Conservation (phyloP, 805 yeast species). For the Nakazawaea wyomingensis region DNA sequence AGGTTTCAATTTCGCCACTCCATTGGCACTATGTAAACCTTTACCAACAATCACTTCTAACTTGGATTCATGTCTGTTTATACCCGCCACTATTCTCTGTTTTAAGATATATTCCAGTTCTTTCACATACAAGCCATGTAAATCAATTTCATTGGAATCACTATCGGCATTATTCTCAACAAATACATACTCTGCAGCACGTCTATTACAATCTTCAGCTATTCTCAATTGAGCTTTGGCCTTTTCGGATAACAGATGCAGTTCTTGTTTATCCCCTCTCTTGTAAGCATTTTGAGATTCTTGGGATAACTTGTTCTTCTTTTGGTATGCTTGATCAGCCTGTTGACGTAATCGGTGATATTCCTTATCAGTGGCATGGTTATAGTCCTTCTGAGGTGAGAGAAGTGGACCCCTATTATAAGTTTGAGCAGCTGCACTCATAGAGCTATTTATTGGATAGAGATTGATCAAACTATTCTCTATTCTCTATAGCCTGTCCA, state of each 20-base stretch:
- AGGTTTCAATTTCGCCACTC: slow-evolving; percentile 84
- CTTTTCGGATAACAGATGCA: slow-evolving; percentile 66
- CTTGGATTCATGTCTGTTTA: slow-evolving; percentile 51
- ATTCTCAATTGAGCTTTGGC: slow-evolving; percentile 54
- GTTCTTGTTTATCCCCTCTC: slow-evolving; percentile 65
- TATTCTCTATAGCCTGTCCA: no score
- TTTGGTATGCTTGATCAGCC: slow-evolving; percentile 64
- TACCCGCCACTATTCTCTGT: slow-evolving; percentile 64
- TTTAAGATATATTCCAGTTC: slow-evolving; percentile 81
- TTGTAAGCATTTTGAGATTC: slow-evolving; percentile 77
- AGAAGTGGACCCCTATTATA: slow-evolving; percentile 22
- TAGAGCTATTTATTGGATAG: not conserved
- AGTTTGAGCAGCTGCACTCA: slow-evolving; percentile 22
- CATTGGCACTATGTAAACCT: slow-evolving; percentile 77
- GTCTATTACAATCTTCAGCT: slow-evolving; percentile 65
- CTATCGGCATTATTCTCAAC: slow-evolving; percentile 84
- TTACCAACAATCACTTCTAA: slow-evolving; percentile 89
- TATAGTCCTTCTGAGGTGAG: slow-evolving; percentile 47
- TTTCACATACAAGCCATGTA: slow-evolving; percentile 86
- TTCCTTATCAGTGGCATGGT: slow-evolving; percentile 64
- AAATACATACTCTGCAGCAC: slow-evolving; percentile 90
- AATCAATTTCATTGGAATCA: slow-evolving; percentile 80
- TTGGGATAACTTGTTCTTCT: slow-evolving; percentile 48
- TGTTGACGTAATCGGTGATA: slow-evolving; percentile 58
- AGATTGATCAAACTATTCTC: no score